Conservation (phyloP, 352 stramenopile species). For the Globisporangium echinulatum region DNA sequence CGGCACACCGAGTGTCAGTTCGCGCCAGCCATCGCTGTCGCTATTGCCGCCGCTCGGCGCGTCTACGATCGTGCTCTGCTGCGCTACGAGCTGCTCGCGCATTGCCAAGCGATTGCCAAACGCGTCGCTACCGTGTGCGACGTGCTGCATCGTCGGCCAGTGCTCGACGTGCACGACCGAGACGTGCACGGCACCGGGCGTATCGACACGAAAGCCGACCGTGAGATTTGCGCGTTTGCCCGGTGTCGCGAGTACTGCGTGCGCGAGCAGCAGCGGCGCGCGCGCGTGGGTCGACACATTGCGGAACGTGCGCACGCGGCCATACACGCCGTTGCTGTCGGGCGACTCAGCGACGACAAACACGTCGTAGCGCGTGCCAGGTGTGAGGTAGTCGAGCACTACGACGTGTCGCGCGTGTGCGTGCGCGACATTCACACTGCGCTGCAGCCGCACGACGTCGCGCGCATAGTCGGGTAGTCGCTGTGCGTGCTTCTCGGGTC, state of each 20-base stretch:
- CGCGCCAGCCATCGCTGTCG: conserved; percentile 38
- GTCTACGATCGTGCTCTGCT: conserved; percentile 30
- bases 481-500: conserved; percentile 19
- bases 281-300: conserved; percentile 55
- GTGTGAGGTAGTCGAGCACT: conserved; percentile 51
- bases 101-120: conserved; percentile 67
- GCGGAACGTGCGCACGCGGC: conserved; percentile 30
- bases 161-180: conserved; percentile 35
- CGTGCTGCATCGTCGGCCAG: conserved; percentile 28
- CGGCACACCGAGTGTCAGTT: conserved; percentile 53
- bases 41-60: conserved; percentile 16
- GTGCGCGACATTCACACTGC: conserved; percentile 30
- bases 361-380: conserved; percentile 56
- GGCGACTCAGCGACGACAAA: conserved; percentile 51
- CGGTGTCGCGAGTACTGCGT: conserved; percentile 56
- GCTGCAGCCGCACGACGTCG: conserved; percentile 48
- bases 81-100: conserved; percentile 41
- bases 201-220: conserved; percentile 59
- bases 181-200: conserved; percentile 49
- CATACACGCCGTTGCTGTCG: conserved; percentile 57
- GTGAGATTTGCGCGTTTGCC: conserved; percentile 38
- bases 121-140: conserved; percentile 34
- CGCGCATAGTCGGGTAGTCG: conserved; percentile 51
- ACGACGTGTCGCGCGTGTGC: conserved; percentile 29
- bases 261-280: conserved; percentile 55